A percentile compares a stretch with the other conserved stretches of the same genome.
Conservation (phyloP, 2,329 filamentous ascomycete genomes). For the Fusarium sp. region DNA sequence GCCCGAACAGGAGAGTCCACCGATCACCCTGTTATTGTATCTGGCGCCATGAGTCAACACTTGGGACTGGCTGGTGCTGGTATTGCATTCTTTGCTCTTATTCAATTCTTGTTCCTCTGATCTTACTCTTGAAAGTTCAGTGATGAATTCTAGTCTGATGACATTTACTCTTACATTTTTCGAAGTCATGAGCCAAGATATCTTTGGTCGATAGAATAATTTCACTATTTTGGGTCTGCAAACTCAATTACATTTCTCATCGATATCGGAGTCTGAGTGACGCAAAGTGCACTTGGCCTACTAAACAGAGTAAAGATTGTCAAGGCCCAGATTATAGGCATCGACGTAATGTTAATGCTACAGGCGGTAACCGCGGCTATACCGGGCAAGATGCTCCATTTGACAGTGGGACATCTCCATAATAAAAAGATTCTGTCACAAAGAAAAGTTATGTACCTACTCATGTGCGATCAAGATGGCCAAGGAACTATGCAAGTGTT, state of each 20-base stretch:
- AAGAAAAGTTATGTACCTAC: neutral
- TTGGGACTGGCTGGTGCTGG: neutral
- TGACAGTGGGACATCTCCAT: constrained; percentile 13
- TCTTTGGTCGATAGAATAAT: neutral
- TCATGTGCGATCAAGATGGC: neutral
- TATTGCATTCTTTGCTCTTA: neutral
- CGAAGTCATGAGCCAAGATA: neutral
- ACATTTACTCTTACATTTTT: neutral
- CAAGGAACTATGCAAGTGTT: neutral
- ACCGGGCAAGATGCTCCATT: neutral
- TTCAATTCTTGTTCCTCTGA: neutral
- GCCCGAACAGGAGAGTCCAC: neutral
- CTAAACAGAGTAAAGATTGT: neutral
- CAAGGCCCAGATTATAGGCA: neutral
- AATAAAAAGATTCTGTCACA: neutral
- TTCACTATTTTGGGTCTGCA: neutral
- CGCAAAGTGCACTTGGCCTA: neutral
- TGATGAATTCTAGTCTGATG: neutral
- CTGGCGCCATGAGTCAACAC: neutral
- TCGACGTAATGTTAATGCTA: neutral
- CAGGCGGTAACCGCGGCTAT: constrained; percentile 7
- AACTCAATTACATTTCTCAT: neutral
- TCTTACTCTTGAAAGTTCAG: neutral
- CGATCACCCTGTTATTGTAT: constrained; percentile 15
- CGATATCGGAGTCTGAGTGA: neutral